Evolutionary conservation across 352 stramenopile genomes (phyloP), one percentile per base, ranked within the genome.

Genomic region (Nothophytophthora sp.): DNA sequence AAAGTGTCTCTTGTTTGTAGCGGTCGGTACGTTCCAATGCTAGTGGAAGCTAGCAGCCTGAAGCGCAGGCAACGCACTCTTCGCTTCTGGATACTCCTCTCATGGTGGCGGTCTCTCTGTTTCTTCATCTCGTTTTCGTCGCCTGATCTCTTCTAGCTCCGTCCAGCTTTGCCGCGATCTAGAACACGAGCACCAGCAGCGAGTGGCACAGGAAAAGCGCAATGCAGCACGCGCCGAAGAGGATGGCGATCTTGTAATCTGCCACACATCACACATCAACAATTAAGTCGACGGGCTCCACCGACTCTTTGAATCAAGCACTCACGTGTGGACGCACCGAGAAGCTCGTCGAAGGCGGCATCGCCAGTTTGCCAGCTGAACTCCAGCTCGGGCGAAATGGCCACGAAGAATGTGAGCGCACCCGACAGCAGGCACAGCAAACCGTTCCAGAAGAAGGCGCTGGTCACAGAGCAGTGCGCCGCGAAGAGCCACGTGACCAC

Each of bases 211-310:
- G 73, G 34, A 93, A 78, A 30, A 93, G 88, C 22, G 64, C 55
- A 45, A 88, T 70, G 42, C 72, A 76, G 30, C 49, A 69, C 11
- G 54, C 69, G 37, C 76, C 81, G 23, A 90, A 59, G 27, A 88
- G 37, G 53, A 94, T 88, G 32, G 81, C 80, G 43, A 92, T 82
- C 73, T 94, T 94, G 77, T 91, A 94, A 40, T 91, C 83, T 92
- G 52, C 5, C 52, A 10, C 60, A 7, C 13, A 63, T 37, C 39
- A 36, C 18, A 37, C 25, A 41, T 33, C 37, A 37, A 36, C 39
- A 24, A 23, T 15, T 4, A 16, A 43, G 13, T 33, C n/a, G n/a
- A 22, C 9, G 11, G 24, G 19, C 13, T n/a, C 3, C 11, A 47
- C 24, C 5, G 19, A 19, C 4, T 38, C 16, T 9, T 36, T 13